Percentiles rank a stretch among this genome's conserved stretches.
Evolutionary conservation across 495 filamentous ascomycete species (phyloP).

Genomic region (Penicillium bialowiezense): DNA sequence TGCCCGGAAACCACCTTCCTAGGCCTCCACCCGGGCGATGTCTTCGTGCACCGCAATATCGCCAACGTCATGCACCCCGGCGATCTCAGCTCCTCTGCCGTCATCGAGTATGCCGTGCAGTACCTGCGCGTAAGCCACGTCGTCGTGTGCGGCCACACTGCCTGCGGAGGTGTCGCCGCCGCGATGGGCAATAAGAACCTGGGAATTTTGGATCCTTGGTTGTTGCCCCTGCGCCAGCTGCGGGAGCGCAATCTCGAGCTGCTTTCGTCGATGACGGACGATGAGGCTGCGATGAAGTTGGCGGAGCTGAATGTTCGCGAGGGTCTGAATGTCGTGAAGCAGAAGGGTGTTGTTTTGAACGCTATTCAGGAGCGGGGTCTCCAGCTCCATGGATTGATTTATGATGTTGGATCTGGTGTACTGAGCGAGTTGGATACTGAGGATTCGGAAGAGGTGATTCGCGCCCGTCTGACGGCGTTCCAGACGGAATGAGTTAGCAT

Average conservation of each 20-base stretch:
- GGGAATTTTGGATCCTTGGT: conserved; percentile 81
- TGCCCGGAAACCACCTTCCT: conserved; percentile 85
- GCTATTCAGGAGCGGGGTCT: conserved; percentile 68
- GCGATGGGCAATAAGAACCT: conserved; percentile 65
- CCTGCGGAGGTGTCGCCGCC: conserved; percentile 74
- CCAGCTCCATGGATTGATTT: conserved; percentile 69
- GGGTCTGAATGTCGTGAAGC: conserved; percentile 62
- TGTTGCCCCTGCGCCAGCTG: conserved; percentile 66
- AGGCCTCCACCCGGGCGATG: conserved; percentile 77
- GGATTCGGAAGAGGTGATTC: conserved; percentile 36
- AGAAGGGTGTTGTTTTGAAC: conserved; percentile 57
- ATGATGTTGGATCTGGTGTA: conserved; percentile 61
- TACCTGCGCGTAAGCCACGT: conserved; percentile 78
- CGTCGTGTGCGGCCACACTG: conserved; percentile 80
- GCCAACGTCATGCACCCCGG: conserved; percentile 79
- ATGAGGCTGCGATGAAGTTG: conserved; percentile 50
- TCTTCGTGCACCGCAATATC: conserved; percentile 94
- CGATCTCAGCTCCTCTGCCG: conserved; percentile 71
- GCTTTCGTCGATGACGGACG: conserved; percentile 48
- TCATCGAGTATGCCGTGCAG: conserved; percentile 80
- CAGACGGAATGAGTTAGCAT: conserved; percentile 22
- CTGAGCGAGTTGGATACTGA: conserved; percentile 55
- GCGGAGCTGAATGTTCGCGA: conserved; percentile 68
- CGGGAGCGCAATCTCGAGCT: conserved; percentile 46
- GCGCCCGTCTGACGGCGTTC: conserved; percentile 41